Evolutionary conservation across 495 filamentous ascomycete genomes (phyloP).

Genomic region (Hypoxylon lienhwacheense): DNA sequence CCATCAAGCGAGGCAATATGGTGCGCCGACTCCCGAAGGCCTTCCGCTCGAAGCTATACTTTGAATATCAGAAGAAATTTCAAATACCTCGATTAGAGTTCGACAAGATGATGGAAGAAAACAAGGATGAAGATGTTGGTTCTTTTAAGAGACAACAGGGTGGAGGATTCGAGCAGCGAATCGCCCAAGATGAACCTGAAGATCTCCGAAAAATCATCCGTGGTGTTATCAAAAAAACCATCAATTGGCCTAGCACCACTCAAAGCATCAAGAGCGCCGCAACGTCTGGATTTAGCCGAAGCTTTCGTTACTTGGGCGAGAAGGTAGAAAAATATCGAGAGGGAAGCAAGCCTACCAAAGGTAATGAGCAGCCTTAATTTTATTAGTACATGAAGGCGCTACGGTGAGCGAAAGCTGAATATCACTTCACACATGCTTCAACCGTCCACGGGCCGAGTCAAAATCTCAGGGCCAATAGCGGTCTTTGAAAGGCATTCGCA

Average conservation of each 20-base stretch:
- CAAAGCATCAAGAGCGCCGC: slow-evolving; percentile 81
- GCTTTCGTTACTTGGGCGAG: slow-evolving; percentile 76
- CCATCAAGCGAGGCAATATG: slow-evolving; percentile 88
- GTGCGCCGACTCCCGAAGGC: slow-evolving; percentile 85
- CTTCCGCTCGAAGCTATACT: slow-evolving; percentile 88
- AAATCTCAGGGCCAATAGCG: slow-evolving; percentile 2
- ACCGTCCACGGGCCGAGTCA: background rate
- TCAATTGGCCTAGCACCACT: slow-evolving; percentile 84
- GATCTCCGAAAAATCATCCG: slow-evolving; percentile 68
- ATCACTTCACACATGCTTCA: background rate
- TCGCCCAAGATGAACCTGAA: slow-evolving; percentile 66
- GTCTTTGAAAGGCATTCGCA: slow-evolving; percentile 21
- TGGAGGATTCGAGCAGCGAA: slow-evolving; percentile 80
- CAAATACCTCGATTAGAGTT: slow-evolving; percentile 82
- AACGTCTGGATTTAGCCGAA: slow-evolving; percentile 70
- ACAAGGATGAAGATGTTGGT: slow-evolving; percentile 66
- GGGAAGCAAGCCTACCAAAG: slow-evolving; percentile 37
- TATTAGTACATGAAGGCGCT: background rate
- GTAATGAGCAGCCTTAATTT: slow-evolving; percentile 17
- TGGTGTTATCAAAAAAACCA: slow-evolving; percentile 77
- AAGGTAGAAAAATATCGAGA: slow-evolving; percentile 75
- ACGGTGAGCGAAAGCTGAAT: no score
- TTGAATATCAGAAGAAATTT: slow-evolving; percentile 89
- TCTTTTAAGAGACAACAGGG: slow-evolving; percentile 73
- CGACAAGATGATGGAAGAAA: slow-evolving; percentile 78